phyloP scores from a whole-genome alignment of 75 land plant genomes.

The Sequoiadendron giganteum region DNA sequence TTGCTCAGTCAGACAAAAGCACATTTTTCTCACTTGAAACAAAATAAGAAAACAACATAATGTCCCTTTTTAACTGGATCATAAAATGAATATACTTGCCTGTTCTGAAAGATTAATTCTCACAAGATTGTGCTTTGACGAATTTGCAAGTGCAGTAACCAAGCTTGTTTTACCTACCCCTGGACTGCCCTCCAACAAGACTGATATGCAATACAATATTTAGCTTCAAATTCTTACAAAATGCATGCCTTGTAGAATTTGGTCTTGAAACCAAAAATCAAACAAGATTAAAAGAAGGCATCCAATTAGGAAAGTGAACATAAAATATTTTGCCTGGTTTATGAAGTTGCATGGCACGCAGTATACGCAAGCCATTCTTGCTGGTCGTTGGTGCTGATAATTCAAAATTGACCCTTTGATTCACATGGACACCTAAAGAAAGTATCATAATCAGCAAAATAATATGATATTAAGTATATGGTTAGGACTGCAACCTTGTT shows the following conservation, averaged over 20 bases:
- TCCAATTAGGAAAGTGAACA: background rate
- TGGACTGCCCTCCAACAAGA: conserved; percentile 97
- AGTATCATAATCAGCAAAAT: background rate
- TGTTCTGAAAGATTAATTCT: conserved; percentile 97
- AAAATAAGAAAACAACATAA: background rate
- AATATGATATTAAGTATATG: background rate
- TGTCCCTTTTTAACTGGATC: too few species aligned
- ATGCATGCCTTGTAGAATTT: background rate
- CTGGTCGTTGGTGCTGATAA: conserved; percentile 90
- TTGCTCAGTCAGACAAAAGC: background rate
- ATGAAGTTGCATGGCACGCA: conserved; percentile 93
- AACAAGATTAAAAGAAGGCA: background rate
- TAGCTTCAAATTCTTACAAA: background rate
- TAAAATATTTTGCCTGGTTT: conserved; percentile 60
- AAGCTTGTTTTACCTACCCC: conserved; percentile 99
- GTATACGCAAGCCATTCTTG: conserved; percentile 74
- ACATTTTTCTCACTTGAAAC: background rate
- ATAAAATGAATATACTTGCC: conserved; percentile 30
- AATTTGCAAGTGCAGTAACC: conserved; percentile 77
- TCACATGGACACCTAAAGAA: conserved; percentile 32
- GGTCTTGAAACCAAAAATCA: background rate
- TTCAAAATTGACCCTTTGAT: conserved; percentile 46
- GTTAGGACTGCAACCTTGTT: background rate
- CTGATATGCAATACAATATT: conserved; percentile 30
- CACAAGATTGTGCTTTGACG: conserved; percentile 82